phyloP scores from a whole-genome alignment of 2,329 filamentous ascomycete genomes.

The Xylariaceae sp. region DNA sequence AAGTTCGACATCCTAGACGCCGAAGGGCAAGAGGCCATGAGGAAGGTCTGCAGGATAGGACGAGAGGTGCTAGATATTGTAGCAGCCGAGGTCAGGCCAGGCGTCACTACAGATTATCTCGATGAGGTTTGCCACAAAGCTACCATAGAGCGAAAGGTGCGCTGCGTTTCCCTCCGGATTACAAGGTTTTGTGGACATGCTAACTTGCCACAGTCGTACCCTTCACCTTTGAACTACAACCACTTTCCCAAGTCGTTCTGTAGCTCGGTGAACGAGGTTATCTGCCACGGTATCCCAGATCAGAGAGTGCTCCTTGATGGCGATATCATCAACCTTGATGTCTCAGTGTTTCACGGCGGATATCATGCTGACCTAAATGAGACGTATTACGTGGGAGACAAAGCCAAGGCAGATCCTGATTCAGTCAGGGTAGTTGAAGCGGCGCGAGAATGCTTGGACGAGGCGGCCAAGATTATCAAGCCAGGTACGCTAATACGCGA shows the following conservation, averaged over 20 bases:
- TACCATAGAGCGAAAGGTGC: constrained; percentile 88
- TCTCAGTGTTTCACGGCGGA: constrained; percentile 91
- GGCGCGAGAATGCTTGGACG: constrained; percentile 86
- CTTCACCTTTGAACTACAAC: constrained; percentile 93
- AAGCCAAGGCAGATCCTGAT: constrained; percentile 82
- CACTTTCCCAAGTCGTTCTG: constrained; percentile 98
- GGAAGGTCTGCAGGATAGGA: constrained; percentile 85
- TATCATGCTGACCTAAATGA: constrained; percentile 98
- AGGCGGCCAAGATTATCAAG: constrained; percentile 90
- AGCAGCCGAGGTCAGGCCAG: constrained; percentile 82
- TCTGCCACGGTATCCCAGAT: constrained; percentile 98
- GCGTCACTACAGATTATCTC: constrained; percentile 93
- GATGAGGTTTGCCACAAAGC: constrained; percentile 96
- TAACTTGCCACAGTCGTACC: constrained; percentile 74
- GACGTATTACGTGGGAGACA: constrained; percentile 96
- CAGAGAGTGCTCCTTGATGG: constrained; percentile 86
- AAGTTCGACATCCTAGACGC: constrained; percentile 85
- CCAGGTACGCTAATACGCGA: constrained; percentile 92
- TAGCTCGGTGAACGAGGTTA: constrained; percentile 95
- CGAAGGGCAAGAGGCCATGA: constrained; percentile 85
- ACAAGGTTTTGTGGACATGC: not conserved
- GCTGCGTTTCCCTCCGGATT: constrained; percentile 40
- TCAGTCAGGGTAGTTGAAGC: constrained; percentile 90
- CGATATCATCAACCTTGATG: constrained; percentile 96
- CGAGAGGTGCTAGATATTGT: constrained; percentile 94